Conservation (phyloP, 495 filamentous ascomycete genomes). For the Xeromyces bisporus region DNA sequence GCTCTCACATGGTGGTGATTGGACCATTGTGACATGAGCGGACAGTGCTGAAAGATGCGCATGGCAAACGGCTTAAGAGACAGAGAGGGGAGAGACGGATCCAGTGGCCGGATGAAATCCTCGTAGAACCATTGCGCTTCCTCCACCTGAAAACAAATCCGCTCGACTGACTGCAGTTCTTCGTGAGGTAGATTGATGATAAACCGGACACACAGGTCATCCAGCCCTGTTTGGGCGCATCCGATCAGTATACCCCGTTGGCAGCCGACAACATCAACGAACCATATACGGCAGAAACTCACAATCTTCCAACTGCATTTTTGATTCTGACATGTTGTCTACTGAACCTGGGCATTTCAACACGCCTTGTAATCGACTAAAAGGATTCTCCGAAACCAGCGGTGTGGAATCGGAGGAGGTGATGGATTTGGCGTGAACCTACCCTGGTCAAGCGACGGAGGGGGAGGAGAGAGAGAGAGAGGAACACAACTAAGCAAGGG, state of each 20-base stretch:
- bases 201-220: conserved; percentile 89
- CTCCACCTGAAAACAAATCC: conserved; percentile 95
- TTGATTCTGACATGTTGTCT: conserved; percentile 56
- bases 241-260: conserved; percentile 2
- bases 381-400: conserved; percentile 11
- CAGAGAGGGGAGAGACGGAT: conserved; percentile 70
- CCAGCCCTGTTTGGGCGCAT: conserved; percentile 48
- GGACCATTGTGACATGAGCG: conserved; percentile 65
- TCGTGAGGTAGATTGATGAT: conserved; percentile 87
- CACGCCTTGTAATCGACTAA: conserved; percentile 2
- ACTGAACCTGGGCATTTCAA: conserved; percentile 28
- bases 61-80: conserved; percentile 66
- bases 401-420: conserved; percentile 8
- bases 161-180: conserved; percentile 75
- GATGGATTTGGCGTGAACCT: too few relatives aligned
- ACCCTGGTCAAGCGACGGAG: too few relatives aligned
- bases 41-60: conserved; percentile 84
- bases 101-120: conserved; percentile 86
- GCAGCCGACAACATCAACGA: background rate
- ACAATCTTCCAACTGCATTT: conserved; percentile 83
- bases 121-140: conserved; percentile 99
- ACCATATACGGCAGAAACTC: conserved; percentile 17
- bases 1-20: conserved; percentile 59
- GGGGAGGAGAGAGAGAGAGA: too few relatives aligned
- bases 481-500: too few relatives aligned